These are phyloP conservation scores for Pleomassaria siparia DNA, from an alignment of 2,329 filamentous ascomycete genomes.

Conservation along the genomic window DNA sequence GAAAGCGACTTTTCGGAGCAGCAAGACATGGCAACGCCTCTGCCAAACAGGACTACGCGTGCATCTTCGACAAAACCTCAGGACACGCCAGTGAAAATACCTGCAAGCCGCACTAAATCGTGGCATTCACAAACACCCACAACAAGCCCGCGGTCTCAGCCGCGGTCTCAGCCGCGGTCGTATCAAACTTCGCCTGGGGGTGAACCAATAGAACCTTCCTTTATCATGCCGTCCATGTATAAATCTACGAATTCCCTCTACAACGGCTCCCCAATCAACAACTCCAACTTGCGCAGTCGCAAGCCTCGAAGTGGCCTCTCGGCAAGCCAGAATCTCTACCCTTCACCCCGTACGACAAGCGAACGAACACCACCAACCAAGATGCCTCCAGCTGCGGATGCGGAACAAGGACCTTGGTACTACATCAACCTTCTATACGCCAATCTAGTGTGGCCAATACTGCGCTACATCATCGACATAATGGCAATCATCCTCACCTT, in stretches of 20 bases:
- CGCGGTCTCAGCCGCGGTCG: conserved; percentile 13
- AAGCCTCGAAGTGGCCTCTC: neutral
- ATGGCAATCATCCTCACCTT: conserved; percentile 62
- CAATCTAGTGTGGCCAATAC: conserved; percentile 36
- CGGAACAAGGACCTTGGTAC: conserved; percentile 20
- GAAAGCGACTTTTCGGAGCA: conserved; percentile 27
- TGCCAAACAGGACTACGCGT: conserved; percentile 16
- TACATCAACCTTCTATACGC: conserved; percentile 33
- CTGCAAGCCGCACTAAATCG: conserved; percentile 7
- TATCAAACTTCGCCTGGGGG: conserved; percentile 12
- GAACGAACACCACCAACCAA: conserved; percentile 2
- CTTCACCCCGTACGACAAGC: conserved; percentile 8
- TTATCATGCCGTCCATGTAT: conserved; percentile 47
- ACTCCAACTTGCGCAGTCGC: conserved; percentile 2
- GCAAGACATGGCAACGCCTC: conserved; percentile 15
- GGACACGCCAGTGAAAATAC: conserved; percentile 15
- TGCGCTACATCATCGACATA: conserved; percentile 58
- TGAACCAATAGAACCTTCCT: conserved; percentile 38
- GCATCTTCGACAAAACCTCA: conserved; percentile 12
- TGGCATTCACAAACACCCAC: conserved; percentile 19
- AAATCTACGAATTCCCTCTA: conserved; percentile 22
- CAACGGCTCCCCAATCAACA: conserved; percentile 24
- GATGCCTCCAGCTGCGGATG: conserved; percentile 5
- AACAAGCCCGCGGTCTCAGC: conserved; percentile 12
- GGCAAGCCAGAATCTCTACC: neutral